Base-by-base conservation (phyloP, 1,284 basidiomycete species). In the Leucoagaricus sp. region DNA sequence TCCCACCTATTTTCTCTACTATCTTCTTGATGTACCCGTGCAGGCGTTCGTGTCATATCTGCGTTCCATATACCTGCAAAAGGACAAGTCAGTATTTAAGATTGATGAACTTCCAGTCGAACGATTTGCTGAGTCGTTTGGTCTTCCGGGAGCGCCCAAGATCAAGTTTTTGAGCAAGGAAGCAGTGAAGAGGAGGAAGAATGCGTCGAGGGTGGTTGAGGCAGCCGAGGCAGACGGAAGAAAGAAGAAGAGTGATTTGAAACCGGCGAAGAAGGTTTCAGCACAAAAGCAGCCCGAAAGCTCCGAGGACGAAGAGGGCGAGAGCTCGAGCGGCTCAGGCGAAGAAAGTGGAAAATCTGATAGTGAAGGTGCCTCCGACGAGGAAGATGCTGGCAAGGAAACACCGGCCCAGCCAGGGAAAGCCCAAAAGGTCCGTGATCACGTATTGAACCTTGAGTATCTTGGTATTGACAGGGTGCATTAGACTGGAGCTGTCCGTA, bases 1-100 rank as follows among this genome's bases (percentile, higher is more conserved):
- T 49, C 9, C n/a, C 10, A 6, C 7, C 4, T 19, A 17, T 4
- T 25, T 12, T 21, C n/a, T 10, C 21, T 36, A 25, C 21, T 28
- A 23, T 19, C n/a, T 5, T 26, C 21, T 49, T 49, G 48, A 38
- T n/a, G 21, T 13, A 12, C 23, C 2, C 36, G 26, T 36, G 17
- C 69, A 98, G 92, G 93, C 96, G 0, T 98, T 99, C 69, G 91
- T 98, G 17, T 97, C 95, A 4, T 99, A 99, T 71, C 81, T 98
- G 63, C 91, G 94, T 19, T 97, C 95, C 0, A 78, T 99, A 34
- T 83, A 97, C 70, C 77, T 99, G 26, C 96, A 98, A 64, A 96
- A 94, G 70, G 89, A 99, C 77, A 99, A 98, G 71, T 78, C 85
- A 1, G 86, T 95, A 61, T 99, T 99, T 80, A 91, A 94, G 67